Evolutionary conservation across 2,329 filamentous ascomycete species (phyloP).

Genomic region (Ascochyta pisi): DNA sequence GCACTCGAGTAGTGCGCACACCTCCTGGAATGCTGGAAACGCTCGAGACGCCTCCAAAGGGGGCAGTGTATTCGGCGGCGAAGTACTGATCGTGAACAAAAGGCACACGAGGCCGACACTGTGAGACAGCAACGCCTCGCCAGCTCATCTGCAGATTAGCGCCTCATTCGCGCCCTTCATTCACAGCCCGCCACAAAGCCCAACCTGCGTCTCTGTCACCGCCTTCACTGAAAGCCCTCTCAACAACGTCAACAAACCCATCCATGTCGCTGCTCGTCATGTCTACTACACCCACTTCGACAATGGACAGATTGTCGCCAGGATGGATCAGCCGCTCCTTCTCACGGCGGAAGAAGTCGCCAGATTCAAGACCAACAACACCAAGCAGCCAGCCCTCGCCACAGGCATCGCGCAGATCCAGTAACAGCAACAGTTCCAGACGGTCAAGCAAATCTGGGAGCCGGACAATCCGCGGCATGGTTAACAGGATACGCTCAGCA

Average conservation of each 20-base stretch:
- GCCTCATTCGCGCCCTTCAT: not conserved
- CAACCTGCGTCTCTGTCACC: not conserved
- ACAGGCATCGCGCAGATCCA: constrained; percentile 27
- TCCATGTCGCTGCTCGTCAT: constrained; percentile 39
- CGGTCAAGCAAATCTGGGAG: constrained; percentile 31
- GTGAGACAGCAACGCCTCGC: not conserved
- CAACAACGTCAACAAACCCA: not conserved
- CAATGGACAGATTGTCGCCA: constrained; percentile 32
- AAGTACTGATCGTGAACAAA: constrained; percentile 9
- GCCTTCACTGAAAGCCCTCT: not conserved
- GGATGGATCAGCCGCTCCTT: constrained; percentile 33
- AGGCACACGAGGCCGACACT: not conserved
- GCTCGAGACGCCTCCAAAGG: constrained; percentile 11
- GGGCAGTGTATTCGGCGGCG: constrained; percentile 13
- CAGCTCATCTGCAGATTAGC: constrained; percentile 4
- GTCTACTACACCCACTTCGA: constrained; percentile 29
- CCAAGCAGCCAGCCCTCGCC: constrained; percentile 25
- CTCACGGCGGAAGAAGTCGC: constrained; percentile 22
- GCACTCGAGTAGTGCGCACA: not conserved
- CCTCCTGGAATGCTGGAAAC: constrained; percentile 6
- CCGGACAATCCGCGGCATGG: constrained; percentile 31
- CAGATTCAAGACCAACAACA: constrained; percentile 25
- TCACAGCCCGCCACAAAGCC: not conserved
- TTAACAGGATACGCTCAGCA: constrained; percentile 36
- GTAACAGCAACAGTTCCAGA: constrained; percentile 36